Conservation (phyloP, 2,329 filamentous ascomycete genomes). For the Fusarium musae region DNA sequence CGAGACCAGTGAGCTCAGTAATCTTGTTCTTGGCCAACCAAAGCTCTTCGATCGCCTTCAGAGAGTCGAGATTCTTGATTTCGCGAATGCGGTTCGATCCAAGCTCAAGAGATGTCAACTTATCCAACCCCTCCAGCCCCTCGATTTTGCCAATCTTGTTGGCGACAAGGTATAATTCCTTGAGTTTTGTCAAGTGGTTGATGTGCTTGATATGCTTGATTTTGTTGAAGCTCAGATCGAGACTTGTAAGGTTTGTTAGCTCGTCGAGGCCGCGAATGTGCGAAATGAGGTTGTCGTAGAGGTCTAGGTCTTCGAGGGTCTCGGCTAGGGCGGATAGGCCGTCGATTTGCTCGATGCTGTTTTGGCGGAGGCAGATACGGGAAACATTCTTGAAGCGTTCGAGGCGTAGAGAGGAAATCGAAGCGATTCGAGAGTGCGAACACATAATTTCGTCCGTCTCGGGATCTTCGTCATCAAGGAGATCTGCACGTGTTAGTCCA, state of each 20-base stretch:
- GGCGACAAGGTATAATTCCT: constrained; percentile 90
- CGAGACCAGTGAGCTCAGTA: constrained; percentile 80
- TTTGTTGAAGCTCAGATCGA: constrained; percentile 98
- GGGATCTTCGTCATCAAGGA: constrained; percentile 69
- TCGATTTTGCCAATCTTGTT: constrained; percentile 94
- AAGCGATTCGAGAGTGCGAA: constrained; percentile 85
- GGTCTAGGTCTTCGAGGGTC: constrained; percentile 84
- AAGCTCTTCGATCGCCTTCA: constrained; percentile 84
- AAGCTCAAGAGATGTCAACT: constrained; percentile 86
- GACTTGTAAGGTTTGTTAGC: constrained; percentile 77
- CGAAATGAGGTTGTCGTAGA: constrained; percentile 95
- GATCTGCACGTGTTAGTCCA: constrained; percentile 55
- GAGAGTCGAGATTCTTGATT: constrained; percentile 83
- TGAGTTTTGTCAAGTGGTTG: constrained; percentile 78
- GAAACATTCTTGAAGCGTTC: constrained; percentile 82
- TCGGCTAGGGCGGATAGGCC: constrained; percentile 73
- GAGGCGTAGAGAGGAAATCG: constrained; percentile 80
- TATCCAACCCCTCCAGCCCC: constrained; percentile 77
- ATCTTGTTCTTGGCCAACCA: constrained; percentile 99
- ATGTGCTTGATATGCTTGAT: constrained; percentile 98
- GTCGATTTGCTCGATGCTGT: constrained; percentile 83
- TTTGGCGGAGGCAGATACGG: constrained; percentile 91
- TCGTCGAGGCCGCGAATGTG: constrained; percentile 87
- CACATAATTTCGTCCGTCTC: constrained; percentile 84
- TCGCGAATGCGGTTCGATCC: constrained; percentile 92